These are phyloP conservation scores for Neckera pumila DNA, from an alignment of 225 moss, liverwort and hornwort species.

Conservation along the genomic window DNA sequence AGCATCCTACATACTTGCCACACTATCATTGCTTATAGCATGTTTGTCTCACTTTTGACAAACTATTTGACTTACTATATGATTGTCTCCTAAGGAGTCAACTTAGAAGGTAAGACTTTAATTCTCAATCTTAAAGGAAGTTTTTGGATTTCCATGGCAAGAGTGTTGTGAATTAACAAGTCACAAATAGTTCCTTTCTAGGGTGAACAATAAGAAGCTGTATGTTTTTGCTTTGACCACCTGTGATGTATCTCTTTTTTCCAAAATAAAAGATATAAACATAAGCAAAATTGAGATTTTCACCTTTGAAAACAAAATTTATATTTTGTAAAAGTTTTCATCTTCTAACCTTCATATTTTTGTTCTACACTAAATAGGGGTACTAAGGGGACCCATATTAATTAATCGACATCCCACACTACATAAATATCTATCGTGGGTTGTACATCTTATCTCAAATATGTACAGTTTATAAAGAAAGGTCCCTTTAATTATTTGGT, in stretches of 20 bases:
- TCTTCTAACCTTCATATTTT: not conserved
- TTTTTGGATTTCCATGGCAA: not conserved
- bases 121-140: not conserved
- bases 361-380: no score
- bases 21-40: not conserved
- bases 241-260: accelerated
- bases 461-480: no score
- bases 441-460: no score
- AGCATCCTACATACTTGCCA: not conserved
- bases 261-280: accelerated
- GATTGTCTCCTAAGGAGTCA: accelerated
- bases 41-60: not conserved
- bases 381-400: no score
- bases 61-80: accelerated
- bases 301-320: accelerated
- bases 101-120: accelerated
- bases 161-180: not conserved
- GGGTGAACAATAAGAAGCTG: not conserved
- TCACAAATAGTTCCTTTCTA: accelerated
- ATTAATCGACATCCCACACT: no score
- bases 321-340: not conserved
- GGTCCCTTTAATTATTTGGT: no score
- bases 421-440: no score
- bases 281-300: not conserved
- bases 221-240: not conserved